A percentile compares a stretch with the other conserved stretches of the same genome.
Evolutionary conservation across 2,329 filamentous ascomycete species (phyloP).

Genomic region (Amauroascus verrucosus): DNA sequence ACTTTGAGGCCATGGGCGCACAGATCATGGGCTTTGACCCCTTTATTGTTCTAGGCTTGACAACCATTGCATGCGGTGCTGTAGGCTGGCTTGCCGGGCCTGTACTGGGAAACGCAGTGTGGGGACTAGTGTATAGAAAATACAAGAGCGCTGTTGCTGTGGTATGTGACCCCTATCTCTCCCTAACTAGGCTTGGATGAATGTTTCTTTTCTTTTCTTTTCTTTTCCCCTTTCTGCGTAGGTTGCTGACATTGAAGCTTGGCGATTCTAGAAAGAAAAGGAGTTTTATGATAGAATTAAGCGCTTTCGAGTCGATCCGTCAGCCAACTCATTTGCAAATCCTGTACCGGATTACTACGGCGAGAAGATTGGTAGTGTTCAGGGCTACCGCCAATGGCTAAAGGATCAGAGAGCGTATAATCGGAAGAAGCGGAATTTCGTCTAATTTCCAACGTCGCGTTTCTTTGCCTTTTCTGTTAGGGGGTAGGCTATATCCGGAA

Average conservation of each 20-base stretch:
- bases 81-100: constrained; percentile 83
- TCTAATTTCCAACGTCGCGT: constrained; percentile 15
- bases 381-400: constrained; percentile 86
- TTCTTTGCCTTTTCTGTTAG: background rate
- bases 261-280: constrained; percentile 66
- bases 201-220: background rate
- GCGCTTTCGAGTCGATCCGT: constrained; percentile 83
- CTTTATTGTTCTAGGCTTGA: constrained; percentile 70
- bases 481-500: background rate
- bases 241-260: background rate
- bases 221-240: background rate
- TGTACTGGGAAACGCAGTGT: constrained; percentile 66
- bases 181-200: background rate
- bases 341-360: constrained; percentile 97
- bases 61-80: constrained; percentile 65
- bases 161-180: constrained; percentile 37
- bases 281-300: constrained; percentile 89
- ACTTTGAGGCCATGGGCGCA: constrained; percentile 55
- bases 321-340: constrained; percentile 77
- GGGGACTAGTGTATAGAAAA: constrained; percentile 63
- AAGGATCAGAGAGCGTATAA: constrained; percentile 97
- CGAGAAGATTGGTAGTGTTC: constrained; percentile 91
- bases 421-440: constrained; percentile 58
- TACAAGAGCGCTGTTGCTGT: constrained; percentile 61
- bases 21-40: constrained; percentile 77